phyloP scores from a whole-genome alignment of 2,329 filamentous ascomycete genomes.

The Hysterium pulicare region DNA sequence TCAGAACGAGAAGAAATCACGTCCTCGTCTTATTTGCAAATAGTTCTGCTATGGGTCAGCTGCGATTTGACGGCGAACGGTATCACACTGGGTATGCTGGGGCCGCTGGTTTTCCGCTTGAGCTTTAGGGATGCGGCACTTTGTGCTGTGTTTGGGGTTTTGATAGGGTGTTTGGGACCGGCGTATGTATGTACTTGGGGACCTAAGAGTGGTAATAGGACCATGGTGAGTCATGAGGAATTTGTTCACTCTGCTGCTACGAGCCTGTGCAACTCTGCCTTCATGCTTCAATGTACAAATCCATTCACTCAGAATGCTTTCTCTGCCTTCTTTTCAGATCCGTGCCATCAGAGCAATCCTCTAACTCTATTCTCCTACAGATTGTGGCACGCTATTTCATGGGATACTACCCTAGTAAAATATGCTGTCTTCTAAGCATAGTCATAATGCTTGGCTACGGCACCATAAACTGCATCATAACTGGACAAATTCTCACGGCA shows the following conservation, averaged over 20 bases:
- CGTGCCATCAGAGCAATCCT: too few relatives aligned
- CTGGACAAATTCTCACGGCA: conserved; percentile 43
- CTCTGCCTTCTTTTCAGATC: too few relatives aligned
- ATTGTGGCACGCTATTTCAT: conserved; percentile 49
- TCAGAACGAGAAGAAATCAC: conserved; percentile 35
- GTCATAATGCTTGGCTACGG: conserved; percentile 43
- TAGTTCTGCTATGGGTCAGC: conserved; percentile 54
- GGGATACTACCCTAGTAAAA: conserved; percentile 59
- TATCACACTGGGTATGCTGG: conserved; percentile 39
- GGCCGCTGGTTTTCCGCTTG: conserved; percentile 38
- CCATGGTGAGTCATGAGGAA: conserved; percentile 52
- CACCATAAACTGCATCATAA: conserved; percentile 43
- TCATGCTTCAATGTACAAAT: too few relatives aligned
- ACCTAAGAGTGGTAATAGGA: conserved; percentile 42
- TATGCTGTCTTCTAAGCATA: conserved; percentile 46
- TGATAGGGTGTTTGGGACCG: conserved; percentile 30
- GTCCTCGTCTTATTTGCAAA: conserved; percentile 47
- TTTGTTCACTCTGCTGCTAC: conserved; percentile 12
- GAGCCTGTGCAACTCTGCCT: conserved; percentile 44
- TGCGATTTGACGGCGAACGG: conserved; percentile 59
- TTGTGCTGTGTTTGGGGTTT: conserved; percentile 37
- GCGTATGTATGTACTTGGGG: conserved; percentile 44
- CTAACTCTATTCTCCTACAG: too few relatives aligned
- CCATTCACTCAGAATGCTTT: too few relatives aligned
- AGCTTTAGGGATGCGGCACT: conserved; percentile 40